Percentiles rank a stretch among this genome's conserved stretches.
Evolutionary conservation across 164 flowering plant genomes (phyloP).

Genomic region (Stephania cephalantha): DNA sequence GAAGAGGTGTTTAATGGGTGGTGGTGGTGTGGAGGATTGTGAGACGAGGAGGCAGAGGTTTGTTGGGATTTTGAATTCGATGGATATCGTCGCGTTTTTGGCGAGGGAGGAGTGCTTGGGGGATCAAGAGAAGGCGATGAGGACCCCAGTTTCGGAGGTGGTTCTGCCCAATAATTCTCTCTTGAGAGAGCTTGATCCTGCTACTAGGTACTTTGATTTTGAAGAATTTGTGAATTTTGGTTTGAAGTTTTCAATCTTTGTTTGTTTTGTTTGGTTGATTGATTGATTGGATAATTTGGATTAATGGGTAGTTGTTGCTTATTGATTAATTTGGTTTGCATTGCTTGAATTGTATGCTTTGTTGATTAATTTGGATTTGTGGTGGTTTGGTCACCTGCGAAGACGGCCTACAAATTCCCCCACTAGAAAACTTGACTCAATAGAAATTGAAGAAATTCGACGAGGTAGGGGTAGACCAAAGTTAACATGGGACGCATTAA

Average conservation of each 20-base stretch:
- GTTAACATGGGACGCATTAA: too few relatives aligned
- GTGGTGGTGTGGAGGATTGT: conserved; percentile 37
- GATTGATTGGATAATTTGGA: too few relatives aligned
- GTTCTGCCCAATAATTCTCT: conserved; percentile 58
- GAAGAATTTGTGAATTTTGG: background rate
- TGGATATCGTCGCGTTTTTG: conserved; percentile 77
- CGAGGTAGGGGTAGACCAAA: too few relatives aligned
- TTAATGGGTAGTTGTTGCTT: too few relatives aligned
- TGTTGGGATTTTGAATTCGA: conserved; percentile 76
- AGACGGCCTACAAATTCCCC: too few relatives aligned
- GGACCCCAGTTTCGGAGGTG: conserved; percentile 77
- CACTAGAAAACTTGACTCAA: too few relatives aligned
- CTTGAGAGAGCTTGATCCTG: conserved; percentile 84
- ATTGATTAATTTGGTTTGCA: too few relatives aligned
- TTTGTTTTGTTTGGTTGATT: background rate
- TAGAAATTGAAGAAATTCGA: too few relatives aligned
- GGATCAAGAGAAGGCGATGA: conserved; percentile 81
- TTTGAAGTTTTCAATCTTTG: too few relatives aligned
- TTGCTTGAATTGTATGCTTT: too few relatives aligned
- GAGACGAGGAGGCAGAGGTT: conserved; percentile 80
- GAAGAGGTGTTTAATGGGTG: conserved; percentile 39
- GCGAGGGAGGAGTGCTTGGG: conserved; percentile 51
- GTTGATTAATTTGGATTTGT: too few relatives aligned
- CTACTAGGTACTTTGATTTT: conserved; percentile 54
- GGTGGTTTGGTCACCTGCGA: too few relatives aligned